phyloP scores from a whole-genome alignment of 345 rosid genomes.

The Eucalyptus albens region DNA sequence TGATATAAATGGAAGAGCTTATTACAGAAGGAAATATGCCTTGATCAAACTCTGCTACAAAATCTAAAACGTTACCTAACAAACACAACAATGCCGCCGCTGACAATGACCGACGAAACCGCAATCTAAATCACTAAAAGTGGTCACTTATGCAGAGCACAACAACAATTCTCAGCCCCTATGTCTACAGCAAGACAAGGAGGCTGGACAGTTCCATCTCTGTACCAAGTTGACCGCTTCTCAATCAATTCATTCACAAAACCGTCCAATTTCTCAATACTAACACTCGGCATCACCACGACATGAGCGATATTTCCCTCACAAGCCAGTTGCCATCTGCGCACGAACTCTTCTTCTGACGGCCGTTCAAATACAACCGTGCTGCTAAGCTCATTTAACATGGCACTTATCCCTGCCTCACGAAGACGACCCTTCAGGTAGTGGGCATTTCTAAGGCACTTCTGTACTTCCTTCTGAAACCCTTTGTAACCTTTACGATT shows the following conservation, averaged over 20 bases:
- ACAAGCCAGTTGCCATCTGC: conserved; percentile 96
- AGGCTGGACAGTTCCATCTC: conserved; percentile 20
- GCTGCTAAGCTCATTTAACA: conserved; percentile 93
- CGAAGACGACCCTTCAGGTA: conserved; percentile 61
- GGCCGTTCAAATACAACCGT: conserved; percentile 96
- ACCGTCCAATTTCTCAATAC: conserved; percentile 63
- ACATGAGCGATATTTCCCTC: conserved; percentile 80
- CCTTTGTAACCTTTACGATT: conserved; percentile 89
- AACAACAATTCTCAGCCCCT: conserved; percentile 54
- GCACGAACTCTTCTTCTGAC: conserved; percentile 72
- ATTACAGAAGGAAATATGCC: neutral
- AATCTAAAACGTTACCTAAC: neutral
- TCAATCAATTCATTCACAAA: conserved; percentile 55
- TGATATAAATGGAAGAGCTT: neutral
- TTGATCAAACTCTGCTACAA: neutral
- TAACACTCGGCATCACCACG: conserved; percentile 91
- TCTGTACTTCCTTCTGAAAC: conserved; percentile 93
- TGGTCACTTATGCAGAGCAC: conserved; percentile 48
- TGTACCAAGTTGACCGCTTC: conserved; percentile 53
- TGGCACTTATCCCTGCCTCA: conserved; percentile 72
- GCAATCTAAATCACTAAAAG: neutral
- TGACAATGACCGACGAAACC: neutral
- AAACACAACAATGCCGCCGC: neutral
- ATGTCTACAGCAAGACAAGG: conserved; percentile 62
- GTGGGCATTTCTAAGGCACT: conserved; percentile 85